Percentiles rank a stretch among this genome's conserved stretches.
Evolutionary conservation across 257 asterid species (phyloP).

Genomic region (Linaria vulgaris): DNA sequence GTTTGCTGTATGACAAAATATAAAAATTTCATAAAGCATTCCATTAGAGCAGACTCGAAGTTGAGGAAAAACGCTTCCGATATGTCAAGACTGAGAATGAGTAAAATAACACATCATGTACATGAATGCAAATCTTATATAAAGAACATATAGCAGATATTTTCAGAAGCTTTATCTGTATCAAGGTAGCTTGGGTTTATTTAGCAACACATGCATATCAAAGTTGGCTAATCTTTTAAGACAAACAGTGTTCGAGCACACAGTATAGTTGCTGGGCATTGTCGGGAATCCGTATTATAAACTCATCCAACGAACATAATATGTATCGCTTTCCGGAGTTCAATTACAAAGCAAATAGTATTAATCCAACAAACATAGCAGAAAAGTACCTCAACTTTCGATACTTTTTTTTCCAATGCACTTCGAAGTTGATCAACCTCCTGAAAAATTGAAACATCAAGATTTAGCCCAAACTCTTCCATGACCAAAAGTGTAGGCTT

Average conservation of each 20-base stretch:
- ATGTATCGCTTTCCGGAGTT: too few species aligned
- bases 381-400: conserved; percentile 67
- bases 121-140: neutral
- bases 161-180: neutral
- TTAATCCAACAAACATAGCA: conserved; percentile 16
- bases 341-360: too few species aligned
- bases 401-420: conserved; percentile 63
- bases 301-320: too few species aligned
- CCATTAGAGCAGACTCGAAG: conserved; percentile 7
- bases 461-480: conserved; percentile 18
- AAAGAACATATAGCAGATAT: neutral
- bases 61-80: conserved; percentile 12
- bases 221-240: too few species aligned
- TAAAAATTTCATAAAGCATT: conserved; percentile 18
- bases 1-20: conserved; percentile 40
- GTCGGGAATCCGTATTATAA: too few species aligned
- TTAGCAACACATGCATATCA: conserved; percentile 7
- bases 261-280: too few species aligned
- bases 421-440: conserved; percentile 80
- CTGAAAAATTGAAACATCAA: conserved; percentile 38
- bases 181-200: neutral
- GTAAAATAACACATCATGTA: neutral
- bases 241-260: too few species aligned
- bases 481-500: neutral
- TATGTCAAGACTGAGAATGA: conserved; percentile 3